Percentiles rank a stretch among this genome's conserved stretches.
phyloP scores from a whole-genome alignment of 192 early-diverging fungal genomes.

The Umbelopsis sp. region DNA sequence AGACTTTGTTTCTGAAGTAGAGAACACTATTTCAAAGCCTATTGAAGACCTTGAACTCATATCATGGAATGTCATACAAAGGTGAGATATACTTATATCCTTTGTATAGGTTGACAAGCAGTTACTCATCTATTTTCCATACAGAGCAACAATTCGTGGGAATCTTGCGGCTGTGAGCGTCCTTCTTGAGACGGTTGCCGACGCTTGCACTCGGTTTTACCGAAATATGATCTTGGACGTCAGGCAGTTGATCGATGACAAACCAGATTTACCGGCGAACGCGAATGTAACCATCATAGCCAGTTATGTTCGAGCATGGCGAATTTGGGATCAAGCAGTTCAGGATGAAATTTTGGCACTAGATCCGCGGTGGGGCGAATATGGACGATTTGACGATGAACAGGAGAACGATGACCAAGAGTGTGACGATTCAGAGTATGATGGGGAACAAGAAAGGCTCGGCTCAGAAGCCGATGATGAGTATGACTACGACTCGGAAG shows the following conservation, averaged over 20 bases:
- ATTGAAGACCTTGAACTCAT: background rate
- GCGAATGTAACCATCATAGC: background rate
- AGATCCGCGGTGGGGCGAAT: constrained; percentile 10
- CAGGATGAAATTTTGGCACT: background rate
- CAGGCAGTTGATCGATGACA: background rate
- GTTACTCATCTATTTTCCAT: background rate
- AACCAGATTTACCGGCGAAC: background rate
- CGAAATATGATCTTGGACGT: background rate
- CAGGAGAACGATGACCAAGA: background rate
- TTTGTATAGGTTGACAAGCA: background rate
- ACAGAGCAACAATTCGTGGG: background rate
- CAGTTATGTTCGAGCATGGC: constrained; percentile 7
- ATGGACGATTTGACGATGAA: background rate
- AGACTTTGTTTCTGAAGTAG: background rate
- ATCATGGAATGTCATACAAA: constrained; percentile 1
- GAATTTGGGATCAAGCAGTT: background rate
- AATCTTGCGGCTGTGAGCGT: background rate
- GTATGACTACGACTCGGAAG: background rate
- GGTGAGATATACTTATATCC: background rate
- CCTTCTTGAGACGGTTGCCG: background rate
- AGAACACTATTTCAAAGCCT: background rate
- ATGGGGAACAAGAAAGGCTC: too few species aligned
- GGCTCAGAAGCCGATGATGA: too few species aligned
- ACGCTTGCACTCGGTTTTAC: background rate
- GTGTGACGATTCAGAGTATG: background rate